phyloP scores from a whole-genome alignment of 2,329 filamentous ascomycete genomes.

The Parastagonospora avenae region DNA sequence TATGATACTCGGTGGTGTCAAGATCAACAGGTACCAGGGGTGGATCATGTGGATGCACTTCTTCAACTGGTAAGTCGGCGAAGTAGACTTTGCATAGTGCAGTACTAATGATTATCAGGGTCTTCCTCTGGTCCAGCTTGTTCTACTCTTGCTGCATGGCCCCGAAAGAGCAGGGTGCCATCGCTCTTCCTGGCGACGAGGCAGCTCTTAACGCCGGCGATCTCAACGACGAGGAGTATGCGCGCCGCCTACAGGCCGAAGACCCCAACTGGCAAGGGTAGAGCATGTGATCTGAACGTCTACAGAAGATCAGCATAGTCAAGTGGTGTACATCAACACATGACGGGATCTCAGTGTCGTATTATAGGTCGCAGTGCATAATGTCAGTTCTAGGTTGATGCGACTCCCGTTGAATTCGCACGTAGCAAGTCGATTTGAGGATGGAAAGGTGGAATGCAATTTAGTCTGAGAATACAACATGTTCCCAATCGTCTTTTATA shows the following conservation, averaged over 20 bases:
- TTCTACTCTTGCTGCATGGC: slow-evolving; percentile 37
- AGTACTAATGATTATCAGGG: slow-evolving; percentile 11
- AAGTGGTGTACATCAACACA: no score
- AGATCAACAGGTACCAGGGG: slow-evolving; percentile 24
- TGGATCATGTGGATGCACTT: slow-evolving; percentile 25
- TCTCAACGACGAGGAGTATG: slow-evolving; percentile 23
- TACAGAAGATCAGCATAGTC: no score
- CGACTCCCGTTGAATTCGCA: no score
- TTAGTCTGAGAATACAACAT: no score
- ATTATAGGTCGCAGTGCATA: no score
- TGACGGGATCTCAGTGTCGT: no score
- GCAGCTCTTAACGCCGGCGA: slow-evolving; percentile 15
- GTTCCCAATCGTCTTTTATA: no score
- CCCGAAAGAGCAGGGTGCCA: slow-evolving; percentile 20
- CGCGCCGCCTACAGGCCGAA: slow-evolving; percentile 23
- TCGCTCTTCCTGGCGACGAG: slow-evolving; percentile 29
- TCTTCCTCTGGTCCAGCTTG: slow-evolving; percentile 31
- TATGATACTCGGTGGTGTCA: slow-evolving; percentile 23
- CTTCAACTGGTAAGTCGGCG: slow-evolving; percentile 30
- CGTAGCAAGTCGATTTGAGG: no score
- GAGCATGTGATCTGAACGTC: neutral
- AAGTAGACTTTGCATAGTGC: rapidly evolving
- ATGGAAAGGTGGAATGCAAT: no score
- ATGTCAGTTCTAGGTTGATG: no score
- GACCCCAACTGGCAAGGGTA: slow-evolving; percentile 25